Percentiles rank a stretch among this genome's conserved stretches.
These are phyloP conservation scores for Euryodendron excelsum DNA, from an alignment of 148 eudicot species.

Conservation along the genomic window DNA sequence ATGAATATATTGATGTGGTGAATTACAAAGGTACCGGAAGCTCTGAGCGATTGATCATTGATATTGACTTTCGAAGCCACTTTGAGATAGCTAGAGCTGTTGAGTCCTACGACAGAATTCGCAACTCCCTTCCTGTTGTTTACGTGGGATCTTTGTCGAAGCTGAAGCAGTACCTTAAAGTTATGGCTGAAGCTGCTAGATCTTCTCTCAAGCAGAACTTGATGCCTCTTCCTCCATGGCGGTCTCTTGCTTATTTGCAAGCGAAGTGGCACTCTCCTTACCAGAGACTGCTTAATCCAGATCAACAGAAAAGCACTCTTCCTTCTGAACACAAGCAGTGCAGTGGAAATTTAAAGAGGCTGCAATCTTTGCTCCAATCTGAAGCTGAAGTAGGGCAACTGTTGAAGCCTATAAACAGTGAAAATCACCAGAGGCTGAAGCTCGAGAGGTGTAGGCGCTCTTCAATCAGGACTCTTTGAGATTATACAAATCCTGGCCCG, in stretches of 20 bases:
- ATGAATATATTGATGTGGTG: constrained; percentile 77
- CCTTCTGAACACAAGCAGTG: constrained; percentile 52
- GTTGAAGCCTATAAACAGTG: constrained; percentile 46
- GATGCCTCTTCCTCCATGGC: constrained; percentile 96
- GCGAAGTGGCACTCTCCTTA: constrained; percentile 85
- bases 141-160: constrained; percentile 67
- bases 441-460: constrained; percentile 38
- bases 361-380: constrained; percentile 58
- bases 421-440: constrained; percentile 39
- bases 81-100: constrained; percentile 96
- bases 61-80: constrained; percentile 84
- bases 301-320: constrained; percentile 23
- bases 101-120: constrained; percentile 62
- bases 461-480: constrained; percentile 37
- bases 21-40: constrained; percentile 36
- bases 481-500: constrained; percentile 13
- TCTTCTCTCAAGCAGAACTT: constrained; percentile 83
- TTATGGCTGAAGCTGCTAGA: constrained; percentile 82
- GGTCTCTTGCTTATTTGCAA: constrained; percentile 79
- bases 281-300: constrained; percentile 39
- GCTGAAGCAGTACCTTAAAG: constrained; percentile 69
- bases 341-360: constrained; percentile 55
- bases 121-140: constrained; percentile 69
- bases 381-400: constrained; percentile 46
- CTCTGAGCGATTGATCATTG: constrained; percentile 65